Evolutionary conservation across 148 eudicot species (phyloP), one percentile per base, ranked within the genome.

Genomic region (Arctostaphylos glauca): DNA sequence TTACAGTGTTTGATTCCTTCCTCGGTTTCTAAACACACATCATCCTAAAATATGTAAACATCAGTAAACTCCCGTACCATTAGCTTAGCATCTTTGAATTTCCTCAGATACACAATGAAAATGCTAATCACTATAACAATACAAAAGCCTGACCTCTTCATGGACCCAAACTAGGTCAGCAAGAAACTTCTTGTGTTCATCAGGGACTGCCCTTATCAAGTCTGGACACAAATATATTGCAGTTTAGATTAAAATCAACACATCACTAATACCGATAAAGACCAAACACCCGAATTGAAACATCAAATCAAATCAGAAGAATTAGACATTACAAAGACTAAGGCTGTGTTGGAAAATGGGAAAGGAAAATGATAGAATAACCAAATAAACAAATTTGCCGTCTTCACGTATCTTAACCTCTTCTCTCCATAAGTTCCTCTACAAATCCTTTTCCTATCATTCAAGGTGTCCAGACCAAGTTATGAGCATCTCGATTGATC

Each of bases 151-250:
- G 62, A 95, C 98, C 97, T 94, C 95, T 88, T 96, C 98, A 84
- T 96, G 98, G 67, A 96, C 91, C 98, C 98, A 96, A 80, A 91
- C 95, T 86, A 94, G 81, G 84, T 92, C 89, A 58, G 95, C 93
- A 82, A 96, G 95, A 89, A 96, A 96, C 85, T 88, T 91, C 88
- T 94, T 96, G 89, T 96, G 98, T 53, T 93, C 97, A 80, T 90
- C 93, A 76, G 98, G 97, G 77, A 96, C 94, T 73, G 92, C 98
- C 86, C 81, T 92, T 80, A 85, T 87, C 89, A 96, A 84, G 83
- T 91, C 98, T 94, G 89, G 48, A 74, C 60, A 85, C 76, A 79
- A 76, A 19, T 50, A 4, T 50, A 2, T 58, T 25, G 44, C 14
- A 15, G 25, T 25, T 72, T 64, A n/a, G 49, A n/a, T 48, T 7